Evolutionary conservation across 176 grass and related monocot genomes (phyloP), one percentile per base, ranked within the genome.

Genomic region (Cenchrus purpureus): DNA sequence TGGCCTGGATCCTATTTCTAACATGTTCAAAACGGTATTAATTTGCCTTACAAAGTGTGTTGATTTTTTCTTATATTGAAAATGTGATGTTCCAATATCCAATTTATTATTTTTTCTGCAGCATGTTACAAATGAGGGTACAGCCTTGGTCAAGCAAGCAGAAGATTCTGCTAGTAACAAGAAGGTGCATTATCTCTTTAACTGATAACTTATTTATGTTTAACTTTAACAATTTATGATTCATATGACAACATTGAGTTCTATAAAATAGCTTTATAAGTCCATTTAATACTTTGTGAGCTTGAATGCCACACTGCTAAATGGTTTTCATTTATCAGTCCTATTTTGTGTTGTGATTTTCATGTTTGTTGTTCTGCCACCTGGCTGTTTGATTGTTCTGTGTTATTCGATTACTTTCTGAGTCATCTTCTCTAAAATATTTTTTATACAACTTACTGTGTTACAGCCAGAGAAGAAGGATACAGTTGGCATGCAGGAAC

Each of bases 131-230:
- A 81, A 83, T 34, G 94, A 97, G 79, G 97, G 97, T 50, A 99
- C 86, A 50, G 76, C 88, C 37, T 87, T 99, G 86, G 89, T 99
- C 31, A 97, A 99, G 84, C 97, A 99, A 84, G 94, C 94, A 20
- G 97, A 99, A 88, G 97, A 99, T 88, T 91, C 97, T 84, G 94
- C 94, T 57, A 94, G 87, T 78, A 97, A 90, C 79, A 99, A 94
- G 75, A 96, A 94, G 94, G 97, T 99, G 34, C 43, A 56, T 29
- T 77, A 62, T 91, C 83, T 72, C 44, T 71, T 67, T n/a, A 53
- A 68, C 55, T 49, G 19, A 80, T 83, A 6, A 34, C 12, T 84
- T 64, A 42, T 79, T 85, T 82, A 15, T 56, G 43, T 67, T 84
- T 5, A 25, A 11, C 74, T 16, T 28, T 20, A 17, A 10, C 64